Evolutionary conservation across 192 early-diverging fungal species (phyloP).

Genomic region (Backusella australiensis): DNA sequence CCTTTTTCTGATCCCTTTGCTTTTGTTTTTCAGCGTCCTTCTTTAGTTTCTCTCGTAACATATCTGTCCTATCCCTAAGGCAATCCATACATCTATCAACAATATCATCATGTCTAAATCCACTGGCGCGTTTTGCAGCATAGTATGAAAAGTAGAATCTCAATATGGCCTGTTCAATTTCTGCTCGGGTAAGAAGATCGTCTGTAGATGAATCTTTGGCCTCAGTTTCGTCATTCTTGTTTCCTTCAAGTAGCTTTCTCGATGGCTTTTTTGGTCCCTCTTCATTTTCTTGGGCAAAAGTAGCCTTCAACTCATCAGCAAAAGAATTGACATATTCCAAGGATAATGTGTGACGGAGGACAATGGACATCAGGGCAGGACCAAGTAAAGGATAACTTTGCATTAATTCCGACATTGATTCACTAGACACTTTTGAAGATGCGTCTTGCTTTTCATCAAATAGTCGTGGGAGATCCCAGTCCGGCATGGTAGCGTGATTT

Average conservation of each 20-base stretch:
- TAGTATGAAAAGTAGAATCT: not conserved
- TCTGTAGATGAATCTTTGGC: not conserved
- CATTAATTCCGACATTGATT: not conserved
- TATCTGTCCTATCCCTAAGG: not conserved
- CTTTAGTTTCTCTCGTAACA: not conserved
- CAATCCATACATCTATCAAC: not conserved
- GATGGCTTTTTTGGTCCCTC: not conserved
- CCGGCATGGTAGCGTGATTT: conserved; percentile 6
- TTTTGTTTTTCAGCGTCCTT: not conserved
- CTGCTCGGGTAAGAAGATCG: not conserved
- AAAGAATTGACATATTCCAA: conserved; percentile 9
- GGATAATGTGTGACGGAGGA: conserved; percentile 25
- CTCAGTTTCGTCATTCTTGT: not conserved
- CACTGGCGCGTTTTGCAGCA: not conserved
- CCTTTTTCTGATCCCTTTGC: not conserved
- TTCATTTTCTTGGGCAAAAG: not conserved
- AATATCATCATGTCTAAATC: not conserved
- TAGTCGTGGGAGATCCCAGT: conserved; percentile 11
- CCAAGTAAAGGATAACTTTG: conserved; percentile 23
- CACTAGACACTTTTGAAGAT: not conserved
- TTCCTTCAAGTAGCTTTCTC: not conserved
- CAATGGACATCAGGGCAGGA: conserved; percentile 30
- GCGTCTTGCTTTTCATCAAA: conserved; percentile 6
- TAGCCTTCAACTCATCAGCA: not conserved
- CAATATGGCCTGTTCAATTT: not conserved